Conservation (phyloP, 805 yeast genomes). For the Ogataea degrootiae region DNA sequence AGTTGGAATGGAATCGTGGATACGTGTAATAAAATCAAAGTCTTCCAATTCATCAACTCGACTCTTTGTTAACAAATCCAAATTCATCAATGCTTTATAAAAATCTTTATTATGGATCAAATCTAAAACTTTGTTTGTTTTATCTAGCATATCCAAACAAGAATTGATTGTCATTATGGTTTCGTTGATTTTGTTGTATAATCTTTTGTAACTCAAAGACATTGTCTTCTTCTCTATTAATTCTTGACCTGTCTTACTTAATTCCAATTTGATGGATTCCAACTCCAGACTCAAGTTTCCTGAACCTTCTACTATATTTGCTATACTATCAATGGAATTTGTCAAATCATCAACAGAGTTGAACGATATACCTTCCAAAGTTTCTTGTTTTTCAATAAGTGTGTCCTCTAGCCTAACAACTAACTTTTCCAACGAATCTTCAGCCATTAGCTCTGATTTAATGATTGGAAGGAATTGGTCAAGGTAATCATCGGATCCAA, state of each 20-base stretch:
- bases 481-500: constrained; percentile 61
- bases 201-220: constrained; percentile 56
- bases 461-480: constrained; percentile 78
- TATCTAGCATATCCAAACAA: constrained; percentile 77
- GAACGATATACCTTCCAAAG: constrained; percentile 58
- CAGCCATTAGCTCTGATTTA: constrained; percentile 50
- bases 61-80: constrained; percentile 67
- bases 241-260: constrained; percentile 62
- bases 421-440: constrained; percentile 51
- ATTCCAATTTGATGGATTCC: constrained; percentile 47
- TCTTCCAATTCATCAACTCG: constrained; percentile 61
- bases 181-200: constrained; percentile 63
- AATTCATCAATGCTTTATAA: constrained; percentile 79
- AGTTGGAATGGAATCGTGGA: constrained; percentile 72
- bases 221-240: constrained; percentile 58
- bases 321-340: constrained; percentile 58
- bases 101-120: constrained; percentile 69
- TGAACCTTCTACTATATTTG: constrained; percentile 55
- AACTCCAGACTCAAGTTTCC: constrained; percentile 52
- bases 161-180: constrained; percentile 64
- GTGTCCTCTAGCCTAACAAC: constrained; percentile 51
- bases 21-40: constrained; percentile 70
- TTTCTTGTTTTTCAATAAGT: constrained; percentile 56
- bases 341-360: constrained; percentile 52
- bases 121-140: constrained; percentile 81